phyloP scores from a whole-genome alignment of 768 basidiomycete species.

The Gloeopeniophorella convolvens region DNA sequence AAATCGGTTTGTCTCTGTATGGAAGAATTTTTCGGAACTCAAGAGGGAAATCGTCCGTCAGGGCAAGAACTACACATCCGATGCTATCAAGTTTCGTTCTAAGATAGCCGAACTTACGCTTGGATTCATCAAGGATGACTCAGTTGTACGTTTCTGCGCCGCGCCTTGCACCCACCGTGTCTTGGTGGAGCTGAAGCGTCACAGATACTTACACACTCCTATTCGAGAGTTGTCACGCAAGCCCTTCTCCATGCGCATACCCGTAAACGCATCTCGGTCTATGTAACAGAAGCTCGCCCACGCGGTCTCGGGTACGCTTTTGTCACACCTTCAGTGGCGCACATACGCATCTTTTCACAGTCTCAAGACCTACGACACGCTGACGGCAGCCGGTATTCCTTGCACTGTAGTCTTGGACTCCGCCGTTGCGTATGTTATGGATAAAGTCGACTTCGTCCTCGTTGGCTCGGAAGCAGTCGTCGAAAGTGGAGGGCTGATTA shows the following conservation, averaged over 20 bases:
- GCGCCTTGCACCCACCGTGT: constrained; percentile 18
- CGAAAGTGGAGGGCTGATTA: constrained; percentile 89
- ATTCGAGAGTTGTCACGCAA: constrained; percentile 93
- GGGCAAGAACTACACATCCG: constrained; percentile 67
- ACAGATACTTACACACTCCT: constrained; percentile 94
- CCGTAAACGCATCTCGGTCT: constrained; percentile 92
- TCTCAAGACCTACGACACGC: constrained; percentile 82
- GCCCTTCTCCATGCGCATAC: constrained; percentile 86
- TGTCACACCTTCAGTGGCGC: constrained; percentile 9
- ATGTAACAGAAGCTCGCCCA: constrained; percentile 94
- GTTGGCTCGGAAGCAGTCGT: constrained; percentile 98
- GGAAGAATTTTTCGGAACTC: constrained; percentile 74
- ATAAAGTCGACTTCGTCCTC: constrained; percentile 89
- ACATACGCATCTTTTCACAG: constrained; percentile 35
- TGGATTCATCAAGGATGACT: constrained; percentile 92
- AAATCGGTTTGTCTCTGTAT: constrained; percentile 11
- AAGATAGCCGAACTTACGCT: constrained; percentile 88
- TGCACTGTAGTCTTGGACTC: constrained; percentile 94
- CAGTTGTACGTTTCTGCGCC: constrained; percentile 65
- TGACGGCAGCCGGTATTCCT: constrained; percentile 87
- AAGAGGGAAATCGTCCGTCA: constrained; percentile 80
- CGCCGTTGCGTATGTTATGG: constrained; percentile 96
- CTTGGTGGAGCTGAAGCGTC: constrained; percentile 16
- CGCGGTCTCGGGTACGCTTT: constrained; percentile 70
- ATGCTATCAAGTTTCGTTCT: constrained; percentile 78